These are phyloP conservation scores for Yamadazyma scolyti DNA, from an alignment of 805 yeast species.

Conservation along the genomic window DNA sequence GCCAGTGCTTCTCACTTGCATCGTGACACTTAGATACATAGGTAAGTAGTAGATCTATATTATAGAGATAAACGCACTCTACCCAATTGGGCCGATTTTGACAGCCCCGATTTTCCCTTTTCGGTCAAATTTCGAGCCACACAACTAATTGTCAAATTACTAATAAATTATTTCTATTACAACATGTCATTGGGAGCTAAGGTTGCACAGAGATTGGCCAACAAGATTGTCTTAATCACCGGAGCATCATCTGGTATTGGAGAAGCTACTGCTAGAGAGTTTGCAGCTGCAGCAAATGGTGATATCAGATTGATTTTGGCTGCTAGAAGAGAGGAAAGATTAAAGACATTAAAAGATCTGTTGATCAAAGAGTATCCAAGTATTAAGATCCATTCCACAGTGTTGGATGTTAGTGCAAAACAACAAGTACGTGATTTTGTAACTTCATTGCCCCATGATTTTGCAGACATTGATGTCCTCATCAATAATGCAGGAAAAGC, in stretches of 20 bases:
- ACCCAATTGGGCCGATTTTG: no score
- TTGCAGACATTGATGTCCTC: conserved; percentile 34
- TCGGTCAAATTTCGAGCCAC: no score
- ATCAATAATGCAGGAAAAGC: conserved; percentile 41
- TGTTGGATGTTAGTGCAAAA: conserved; percentile 28
- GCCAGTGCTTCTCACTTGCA: conserved; percentile 70
- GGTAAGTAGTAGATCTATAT: no score
- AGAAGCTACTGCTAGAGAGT: conserved; percentile 37
- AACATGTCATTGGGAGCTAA: conserved; percentile 35
- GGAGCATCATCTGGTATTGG: conserved; percentile 44
- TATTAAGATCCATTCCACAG: conserved; percentile 26
- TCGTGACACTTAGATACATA: no score
- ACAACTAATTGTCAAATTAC: no score
- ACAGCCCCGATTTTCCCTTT: no score
- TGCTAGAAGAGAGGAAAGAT: conserved; percentile 33
- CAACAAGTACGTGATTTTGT: conserved; percentile 27
- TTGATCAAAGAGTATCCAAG: conserved; percentile 20
- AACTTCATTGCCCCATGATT: conserved; percentile 26
- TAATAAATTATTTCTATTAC: no score
- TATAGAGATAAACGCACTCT: no score
- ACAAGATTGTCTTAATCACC: conserved; percentile 33
- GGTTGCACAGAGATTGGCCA: conserved; percentile 37
- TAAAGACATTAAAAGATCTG: conserved; percentile 20
- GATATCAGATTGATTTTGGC: conserved; percentile 32
- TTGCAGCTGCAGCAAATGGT: conserved; percentile 37